Conservation (phyloP, 257 asterid genomes). For the Nicotiana attenuata region DNA sequence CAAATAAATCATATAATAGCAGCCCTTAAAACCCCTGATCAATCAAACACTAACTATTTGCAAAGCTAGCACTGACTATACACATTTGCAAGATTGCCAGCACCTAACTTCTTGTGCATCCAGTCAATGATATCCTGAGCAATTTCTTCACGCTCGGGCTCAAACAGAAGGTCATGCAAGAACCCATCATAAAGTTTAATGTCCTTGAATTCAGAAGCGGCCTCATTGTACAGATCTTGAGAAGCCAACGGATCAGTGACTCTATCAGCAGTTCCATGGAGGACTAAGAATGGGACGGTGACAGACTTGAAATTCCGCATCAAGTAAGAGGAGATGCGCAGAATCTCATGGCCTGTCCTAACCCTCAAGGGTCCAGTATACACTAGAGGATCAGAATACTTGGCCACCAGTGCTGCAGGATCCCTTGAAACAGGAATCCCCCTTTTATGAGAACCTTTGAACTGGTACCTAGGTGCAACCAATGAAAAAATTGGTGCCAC, state of each 20-base stretch:
- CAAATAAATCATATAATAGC: neutral
- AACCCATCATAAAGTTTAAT: slow-evolving; percentile 91
- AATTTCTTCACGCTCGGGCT: slow-evolving; percentile 92
- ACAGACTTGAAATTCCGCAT: slow-evolving; percentile 64
- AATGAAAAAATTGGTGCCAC: slow-evolving; percentile 89
- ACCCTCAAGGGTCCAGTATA: slow-evolving; percentile 94
- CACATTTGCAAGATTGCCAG: slow-evolving; percentile 16
- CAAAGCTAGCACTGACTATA: slow-evolving; percentile 18
- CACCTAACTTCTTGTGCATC: slow-evolving; percentile 65
- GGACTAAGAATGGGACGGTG: slow-evolving; percentile 91
- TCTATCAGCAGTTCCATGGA: slow-evolving; percentile 93
- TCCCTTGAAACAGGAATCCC: slow-evolving; percentile 97
- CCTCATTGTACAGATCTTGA: slow-evolving; percentile 80
- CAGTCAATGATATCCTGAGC: slow-evolving; percentile 89
- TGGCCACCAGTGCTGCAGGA: slow-evolving; percentile 78
- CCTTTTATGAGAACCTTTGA: slow-evolving; percentile 95
- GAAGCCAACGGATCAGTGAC: slow-evolving; percentile 98
- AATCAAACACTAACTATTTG: neutral
- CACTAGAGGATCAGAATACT: slow-evolving; percentile 95
- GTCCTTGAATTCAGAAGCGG: slow-evolving; percentile 74
- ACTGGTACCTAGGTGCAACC: slow-evolving; percentile 92
- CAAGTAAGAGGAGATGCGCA: slow-evolving; percentile 78
- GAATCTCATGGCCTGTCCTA: slow-evolving; percentile 93
- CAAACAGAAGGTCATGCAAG: slow-evolving; percentile 91
- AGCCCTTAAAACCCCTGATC: neutral